Evolutionary conservation across 352 stramenopile species (phyloP).

Genomic region (Phytophthora kernoviae): DNA sequence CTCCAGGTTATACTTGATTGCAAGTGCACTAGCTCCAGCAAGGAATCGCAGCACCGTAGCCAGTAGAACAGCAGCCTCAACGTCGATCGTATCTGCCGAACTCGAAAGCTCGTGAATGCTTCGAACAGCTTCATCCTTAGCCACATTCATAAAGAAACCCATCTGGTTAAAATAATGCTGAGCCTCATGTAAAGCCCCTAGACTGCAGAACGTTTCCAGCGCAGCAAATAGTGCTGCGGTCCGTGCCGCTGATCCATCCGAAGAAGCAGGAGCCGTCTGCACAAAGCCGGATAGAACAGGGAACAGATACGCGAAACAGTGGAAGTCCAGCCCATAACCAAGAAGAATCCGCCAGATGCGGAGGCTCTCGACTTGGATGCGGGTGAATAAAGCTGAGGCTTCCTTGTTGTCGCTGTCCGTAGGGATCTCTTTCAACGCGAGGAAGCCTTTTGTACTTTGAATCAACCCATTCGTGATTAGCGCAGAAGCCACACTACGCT

Average conservation of each 20-base stretch:
- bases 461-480: conserved; percentile 53
- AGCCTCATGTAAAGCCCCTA: conserved; percentile 50
- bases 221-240: conserved; percentile 50
- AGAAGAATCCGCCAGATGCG: conserved; percentile 70
- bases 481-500: conserved; percentile 41
- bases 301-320: conserved; percentile 74
- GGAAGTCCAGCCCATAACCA: conserved; percentile 67
- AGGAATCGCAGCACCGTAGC: conserved; percentile 58
- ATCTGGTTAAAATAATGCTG: conserved; percentile 73
- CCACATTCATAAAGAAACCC: conserved; percentile 50
- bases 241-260: conserved; percentile 5
- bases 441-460: conserved; percentile 63
- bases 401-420: conserved; percentile 18
- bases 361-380: conserved; percentile 60
- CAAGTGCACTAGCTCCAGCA: conserved; percentile 33
- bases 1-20: conserved; percentile 65
- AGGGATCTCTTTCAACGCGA: conserved; percentile 44
- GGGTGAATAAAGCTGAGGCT: conserved; percentile 26
- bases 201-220: conserved; percentile 52
- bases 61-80: conserved; percentile 25
- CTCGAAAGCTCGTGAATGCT: conserved; percentile 9
- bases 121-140: conserved; percentile 27
- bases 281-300: conserved; percentile 53
- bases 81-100: conserved; percentile 1
- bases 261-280: conserved; percentile 20